A percentile compares a stretch with the other conserved stretches of the same genome.
Evolutionary conservation across 2,329 filamentous ascomycete species (phyloP).

Genomic region (Beauveria varroae): DNA sequence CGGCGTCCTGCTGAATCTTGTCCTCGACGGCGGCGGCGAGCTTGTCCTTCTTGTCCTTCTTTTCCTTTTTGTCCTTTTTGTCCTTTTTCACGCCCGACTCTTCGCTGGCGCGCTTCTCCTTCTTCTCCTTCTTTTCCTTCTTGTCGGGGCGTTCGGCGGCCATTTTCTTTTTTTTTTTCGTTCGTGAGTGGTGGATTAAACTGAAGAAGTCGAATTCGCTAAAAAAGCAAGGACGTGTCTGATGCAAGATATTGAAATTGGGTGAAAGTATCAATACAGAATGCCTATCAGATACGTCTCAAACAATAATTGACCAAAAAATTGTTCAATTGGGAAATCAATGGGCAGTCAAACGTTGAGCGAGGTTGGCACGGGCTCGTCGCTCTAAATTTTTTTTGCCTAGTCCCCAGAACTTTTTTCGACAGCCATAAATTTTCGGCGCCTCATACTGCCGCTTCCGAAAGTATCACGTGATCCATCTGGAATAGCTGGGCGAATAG

Average conservation of each 20-base stretch:
- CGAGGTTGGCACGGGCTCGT: background rate
- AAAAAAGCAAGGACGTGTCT: background rate
- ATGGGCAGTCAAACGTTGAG: background rate
- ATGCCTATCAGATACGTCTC: background rate
- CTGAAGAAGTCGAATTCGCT: slow-evolving; percentile 11
- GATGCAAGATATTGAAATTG: background rate
- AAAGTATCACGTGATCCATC: background rate
- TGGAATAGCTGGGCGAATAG: background rate
- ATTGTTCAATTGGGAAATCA: background rate
- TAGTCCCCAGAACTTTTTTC: background rate
- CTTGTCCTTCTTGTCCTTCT: slow-evolving; percentile 68
- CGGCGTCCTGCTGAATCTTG: slow-evolving; percentile 50
- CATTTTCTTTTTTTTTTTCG: slow-evolving; percentile 24
- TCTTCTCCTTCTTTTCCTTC: slow-evolving; percentile 54
- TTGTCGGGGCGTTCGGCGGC: slow-evolving; percentile 41
- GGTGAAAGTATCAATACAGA: background rate
- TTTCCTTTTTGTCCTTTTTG: slow-evolving; percentile 59
- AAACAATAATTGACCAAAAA: background rate
- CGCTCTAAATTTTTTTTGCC: slow-evolving; percentile 10
- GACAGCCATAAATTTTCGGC: slow-evolving; percentile 20
- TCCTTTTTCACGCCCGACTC: slow-evolving; percentile 47
- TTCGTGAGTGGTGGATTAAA: too few species aligned
- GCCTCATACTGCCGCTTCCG: slow-evolving; percentile 25
- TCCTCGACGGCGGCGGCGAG: slow-evolving; percentile 56
- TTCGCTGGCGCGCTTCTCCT: slow-evolving; percentile 51